Conservation (phyloP, 2,329 filamentous ascomycete genomes). For the Cordyceps pruinosa region DNA sequence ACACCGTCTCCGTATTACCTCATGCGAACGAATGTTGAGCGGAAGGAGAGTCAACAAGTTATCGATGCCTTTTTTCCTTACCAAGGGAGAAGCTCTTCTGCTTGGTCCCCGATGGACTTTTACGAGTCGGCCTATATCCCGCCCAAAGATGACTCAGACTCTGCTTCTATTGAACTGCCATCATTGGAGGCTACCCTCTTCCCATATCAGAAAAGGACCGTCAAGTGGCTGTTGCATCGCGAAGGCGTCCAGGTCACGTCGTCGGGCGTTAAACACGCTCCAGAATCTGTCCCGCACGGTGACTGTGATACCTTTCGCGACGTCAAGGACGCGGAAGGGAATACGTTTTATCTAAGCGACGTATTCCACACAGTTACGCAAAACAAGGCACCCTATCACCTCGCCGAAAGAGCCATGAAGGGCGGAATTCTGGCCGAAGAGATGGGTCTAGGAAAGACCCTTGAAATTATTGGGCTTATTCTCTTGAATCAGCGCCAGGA, state of each 20-base stretch:
- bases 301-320: constrained; percentile 25
- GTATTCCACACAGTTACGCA: constrained; percentile 53
- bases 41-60: constrained; percentile 27
- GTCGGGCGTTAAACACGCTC: not conserved
- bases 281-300: constrained; percentile 12
- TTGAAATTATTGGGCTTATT: constrained; percentile 68
- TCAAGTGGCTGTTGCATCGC: constrained; percentile 62
- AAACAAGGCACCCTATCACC: constrained; percentile 38
- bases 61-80: constrained; percentile 30
- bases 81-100: constrained; percentile 12
- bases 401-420: constrained; percentile 34
- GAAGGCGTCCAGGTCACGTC: constrained; percentile 52
- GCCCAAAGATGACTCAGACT: constrained; percentile 30
- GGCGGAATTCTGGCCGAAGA: constrained; percentile 71
- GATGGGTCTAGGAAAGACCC: constrained; percentile 77
- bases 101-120: constrained; percentile 49
- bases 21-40: constrained; percentile 25
- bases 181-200: constrained; percentile 49
- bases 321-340: constrained; percentile 27
- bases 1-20: constrained; percentile 25
- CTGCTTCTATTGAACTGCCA: constrained; percentile 35
- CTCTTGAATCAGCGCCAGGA: constrained; percentile 47
- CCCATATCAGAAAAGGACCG: constrained; percentile 64
- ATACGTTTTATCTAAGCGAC: constrained; percentile 50
- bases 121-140: constrained; percentile 64